These are phyloP conservation scores for Fusarium oligoseptatum DNA, from an alignment of 2,329 filamentous ascomycete species.

Conservation along the genomic window DNA sequence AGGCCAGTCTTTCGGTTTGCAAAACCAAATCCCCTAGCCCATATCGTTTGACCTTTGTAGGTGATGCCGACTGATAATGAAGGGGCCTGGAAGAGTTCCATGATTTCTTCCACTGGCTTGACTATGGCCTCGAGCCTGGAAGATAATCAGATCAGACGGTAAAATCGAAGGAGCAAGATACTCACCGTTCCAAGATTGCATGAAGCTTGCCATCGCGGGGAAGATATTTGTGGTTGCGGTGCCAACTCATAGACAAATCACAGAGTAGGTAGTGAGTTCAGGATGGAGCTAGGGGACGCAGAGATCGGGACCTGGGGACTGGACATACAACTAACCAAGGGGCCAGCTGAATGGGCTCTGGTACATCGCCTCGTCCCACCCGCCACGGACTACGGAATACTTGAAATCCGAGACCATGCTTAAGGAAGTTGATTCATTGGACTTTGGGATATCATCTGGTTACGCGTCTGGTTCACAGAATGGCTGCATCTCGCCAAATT, in stretches of 20 bases:
- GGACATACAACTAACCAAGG: too few species aligned
- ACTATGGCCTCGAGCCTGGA: not conserved
- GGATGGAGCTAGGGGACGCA: too few species aligned
- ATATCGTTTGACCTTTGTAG: not conserved
- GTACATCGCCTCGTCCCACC: too few species aligned
- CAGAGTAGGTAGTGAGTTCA: not conserved
- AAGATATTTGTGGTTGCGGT: not conserved
- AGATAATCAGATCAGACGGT: not conserved
- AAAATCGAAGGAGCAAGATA: not conserved
- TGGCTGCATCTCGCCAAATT: not conserved
- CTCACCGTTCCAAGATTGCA: not conserved
- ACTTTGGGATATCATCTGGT: too few species aligned
- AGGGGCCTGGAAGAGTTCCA: not conserved
- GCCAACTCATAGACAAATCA: not conserved
- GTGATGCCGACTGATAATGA: slow-evolving; percentile 9
- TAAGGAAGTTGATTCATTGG: too few species aligned
- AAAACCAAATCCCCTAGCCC: not conserved
- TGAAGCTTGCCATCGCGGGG: not conserved
- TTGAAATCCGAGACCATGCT: too few species aligned
- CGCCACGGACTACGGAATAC: too few species aligned
- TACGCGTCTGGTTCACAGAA: not conserved
- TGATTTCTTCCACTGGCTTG: not conserved
- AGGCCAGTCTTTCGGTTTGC: slow-evolving; percentile 1
- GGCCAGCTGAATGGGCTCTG: too few species aligned
- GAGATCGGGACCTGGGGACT: too few species aligned